Percentiles rank a stretch among this genome's conserved stretches.
Conservation (phyloP, 2,329 filamentous ascomycete species). For the Monosporascus ibericus region DNA sequence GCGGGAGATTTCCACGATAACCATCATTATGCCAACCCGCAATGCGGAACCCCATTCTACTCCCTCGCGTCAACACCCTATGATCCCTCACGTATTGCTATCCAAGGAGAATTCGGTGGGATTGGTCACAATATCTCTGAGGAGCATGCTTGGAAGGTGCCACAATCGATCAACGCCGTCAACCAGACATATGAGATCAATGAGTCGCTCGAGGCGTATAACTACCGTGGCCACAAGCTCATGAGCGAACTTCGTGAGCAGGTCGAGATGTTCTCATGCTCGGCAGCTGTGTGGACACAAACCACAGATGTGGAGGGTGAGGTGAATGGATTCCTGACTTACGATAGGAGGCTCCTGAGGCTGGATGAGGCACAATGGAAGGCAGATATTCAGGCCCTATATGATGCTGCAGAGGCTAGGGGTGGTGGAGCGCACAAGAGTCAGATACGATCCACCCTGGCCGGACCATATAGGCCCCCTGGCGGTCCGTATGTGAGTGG, state of each 20-base stretch:
- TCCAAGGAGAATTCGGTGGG: slow-evolving; percentile 68
- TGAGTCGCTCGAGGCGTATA: slow-evolving; percentile 52
- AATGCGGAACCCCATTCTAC: slow-evolving; percentile 66
- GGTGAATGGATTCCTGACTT: slow-evolving; percentile 65
- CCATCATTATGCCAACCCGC: slow-evolving; percentile 65
- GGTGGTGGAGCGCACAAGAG: slow-evolving; percentile 2
- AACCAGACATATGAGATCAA: slow-evolving; percentile 65
- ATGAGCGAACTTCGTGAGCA: slow-evolving; percentile 57
- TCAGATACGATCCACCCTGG: background rate
- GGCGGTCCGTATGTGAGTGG: no score
- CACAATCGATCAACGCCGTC: slow-evolving; percentile 51
- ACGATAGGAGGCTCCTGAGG: slow-evolving; percentile 56
- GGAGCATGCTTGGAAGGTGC: slow-evolving; percentile 61
- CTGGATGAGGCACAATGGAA: slow-evolving; percentile 54
- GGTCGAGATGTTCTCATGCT: slow-evolving; percentile 56
- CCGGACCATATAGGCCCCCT: background rate
- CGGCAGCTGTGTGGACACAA: slow-evolving; percentile 65
- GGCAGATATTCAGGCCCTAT: slow-evolving; percentile 52
- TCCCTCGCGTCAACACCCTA: slow-evolving; percentile 49
- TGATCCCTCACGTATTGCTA: slow-evolving; percentile 54
- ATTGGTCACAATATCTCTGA: slow-evolving; percentile 59
- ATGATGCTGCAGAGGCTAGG: slow-evolving; percentile 42
- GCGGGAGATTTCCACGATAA: slow-evolving; percentile 64
- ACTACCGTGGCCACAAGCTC: slow-evolving; percentile 56
- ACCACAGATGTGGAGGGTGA: slow-evolving; percentile 71